These are phyloP conservation scores for Huntiella abstrusa DNA, from an alignment of 2,329 filamentous ascomycete species.

Conservation along the genomic window DNA sequence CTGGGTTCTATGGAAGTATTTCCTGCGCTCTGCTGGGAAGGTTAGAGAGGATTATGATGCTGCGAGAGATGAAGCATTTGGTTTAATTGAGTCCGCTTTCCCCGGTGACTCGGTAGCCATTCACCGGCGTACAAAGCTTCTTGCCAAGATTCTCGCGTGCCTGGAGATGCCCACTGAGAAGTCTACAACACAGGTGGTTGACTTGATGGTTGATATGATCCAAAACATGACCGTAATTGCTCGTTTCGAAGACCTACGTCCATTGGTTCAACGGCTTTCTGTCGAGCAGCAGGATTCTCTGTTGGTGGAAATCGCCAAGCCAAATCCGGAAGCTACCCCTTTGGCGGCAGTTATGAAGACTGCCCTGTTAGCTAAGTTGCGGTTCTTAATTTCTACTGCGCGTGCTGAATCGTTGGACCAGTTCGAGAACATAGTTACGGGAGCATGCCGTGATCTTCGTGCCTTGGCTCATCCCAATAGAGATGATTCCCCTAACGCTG, in stretches of 20 bases:
- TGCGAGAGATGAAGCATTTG: slow-evolving; percentile 15
- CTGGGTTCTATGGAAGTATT: slow-evolving; percentile 19
- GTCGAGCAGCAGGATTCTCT: slow-evolving; percentile 5
- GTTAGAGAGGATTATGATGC: slow-evolving; percentile 14
- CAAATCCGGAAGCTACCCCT: slow-evolving; percentile 20
- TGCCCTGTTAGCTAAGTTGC: slow-evolving; percentile 1
- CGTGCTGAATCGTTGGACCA: slow-evolving; percentile 23
- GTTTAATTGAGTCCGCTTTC: slow-evolving; percentile 17
- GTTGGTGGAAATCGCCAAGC: slow-evolving; percentile 20
- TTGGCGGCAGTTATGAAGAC: slow-evolving; percentile 7
- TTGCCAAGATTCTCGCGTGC: slow-evolving; percentile 21
- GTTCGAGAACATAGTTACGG: slow-evolving; percentile 21
- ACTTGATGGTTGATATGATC: slow-evolving; percentile 8
- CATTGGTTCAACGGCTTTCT: slow-evolving; percentile 7
- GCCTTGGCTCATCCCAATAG: slow-evolving; percentile 3
- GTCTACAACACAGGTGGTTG: slow-evolving; percentile 1
- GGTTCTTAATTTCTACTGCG: slow-evolving; percentile 28
- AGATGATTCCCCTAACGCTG: slow-evolving; percentile 11
- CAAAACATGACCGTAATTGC: slow-evolving; percentile 6
- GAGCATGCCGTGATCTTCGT: slow-evolving; percentile 10
- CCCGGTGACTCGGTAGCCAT: slow-evolving; percentile 19
- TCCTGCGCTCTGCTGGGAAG: slow-evolving; percentile 17
- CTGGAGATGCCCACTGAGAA: slow-evolving; percentile 17
- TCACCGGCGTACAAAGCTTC: slow-evolving; percentile 21
- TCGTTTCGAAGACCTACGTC: slow-evolving; percentile 11